A percentile compares a stretch with the other conserved stretches of the same genome.
Conservation (phyloP, 257 asterid genomes). For the Agastache rugosa region DNA sequence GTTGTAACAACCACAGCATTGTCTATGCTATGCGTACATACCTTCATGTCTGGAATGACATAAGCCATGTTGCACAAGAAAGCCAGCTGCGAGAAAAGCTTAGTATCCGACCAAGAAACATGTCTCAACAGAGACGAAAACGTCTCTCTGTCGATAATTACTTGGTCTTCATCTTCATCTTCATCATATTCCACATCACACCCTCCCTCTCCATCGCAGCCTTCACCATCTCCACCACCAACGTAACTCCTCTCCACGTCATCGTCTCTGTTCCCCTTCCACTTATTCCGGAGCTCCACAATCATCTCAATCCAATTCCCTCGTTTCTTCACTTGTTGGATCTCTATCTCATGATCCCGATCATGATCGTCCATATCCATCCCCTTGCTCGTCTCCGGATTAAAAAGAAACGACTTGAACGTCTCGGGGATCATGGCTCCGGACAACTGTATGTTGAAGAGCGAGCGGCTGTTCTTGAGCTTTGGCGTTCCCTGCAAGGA, state of each 20-base stretch:
- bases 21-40: slow-evolving; percentile 16
- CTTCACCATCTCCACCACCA: slow-evolving; percentile 36
- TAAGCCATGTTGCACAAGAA: slow-evolving; percentile 92
- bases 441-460: slow-evolving; percentile 58
- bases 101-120: slow-evolving; percentile 77
- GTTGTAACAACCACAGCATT: too few species aligned
- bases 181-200: slow-evolving; percentile 68
- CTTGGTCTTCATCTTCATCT: slow-evolving; percentile 30
- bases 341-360: slow-evolving; percentile 27
- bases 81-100: slow-evolving; percentile 71
- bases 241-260: slow-evolving; percentile 30
- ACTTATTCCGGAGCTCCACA: slow-evolving; percentile 59
- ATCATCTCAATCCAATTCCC: slow-evolving; percentile 77
- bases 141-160: slow-evolving; percentile 47
- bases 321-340: slow-evolving; percentile 43
- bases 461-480: slow-evolving; percentile 54
- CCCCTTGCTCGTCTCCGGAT: slow-evolving; percentile 46
- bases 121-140: slow-evolving; percentile 56
- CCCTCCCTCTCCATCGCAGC: slow-evolving; percentile 45
- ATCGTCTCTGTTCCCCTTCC: slow-evolving; percentile 55
- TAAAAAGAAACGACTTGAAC: slow-evolving; percentile 51
- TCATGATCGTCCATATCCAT: slow-evolving; percentile 32
- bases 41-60: slow-evolving; percentile 81
- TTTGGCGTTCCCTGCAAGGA: slow-evolving; percentile 44
- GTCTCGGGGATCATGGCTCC: slow-evolving; percentile 54